phyloP scores from a whole-genome alignment of 208 protist species.

The Leptomonas seymouri region DNA sequence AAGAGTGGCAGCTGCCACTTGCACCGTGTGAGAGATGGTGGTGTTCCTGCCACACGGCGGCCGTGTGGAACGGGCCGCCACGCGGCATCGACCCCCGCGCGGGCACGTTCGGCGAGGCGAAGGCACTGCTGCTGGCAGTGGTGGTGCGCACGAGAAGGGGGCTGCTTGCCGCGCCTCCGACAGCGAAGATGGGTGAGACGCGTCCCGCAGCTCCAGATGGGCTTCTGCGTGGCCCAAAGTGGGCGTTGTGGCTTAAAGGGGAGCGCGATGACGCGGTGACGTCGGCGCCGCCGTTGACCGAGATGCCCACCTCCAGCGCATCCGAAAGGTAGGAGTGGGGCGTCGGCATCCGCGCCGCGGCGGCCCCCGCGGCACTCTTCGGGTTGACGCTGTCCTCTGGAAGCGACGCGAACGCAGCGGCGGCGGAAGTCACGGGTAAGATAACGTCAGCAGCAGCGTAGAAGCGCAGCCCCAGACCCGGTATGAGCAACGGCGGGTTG shows the following conservation, averaged over 20 bases:
- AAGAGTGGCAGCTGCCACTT: not conserved
- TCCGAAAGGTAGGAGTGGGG: not conserved
- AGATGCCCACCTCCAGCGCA: conserved; percentile 7
- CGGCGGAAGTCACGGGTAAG: conserved; percentile 26
- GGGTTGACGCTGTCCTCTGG: not conserved
- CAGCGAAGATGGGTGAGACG: not conserved
- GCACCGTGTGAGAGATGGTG: conserved; percentile 4
- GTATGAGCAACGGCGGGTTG: conserved; percentile 33
- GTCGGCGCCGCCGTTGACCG: conserved; percentile 22
- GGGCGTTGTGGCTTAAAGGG: conserved; percentile 3
- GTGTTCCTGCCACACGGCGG: conserved; percentile 2
- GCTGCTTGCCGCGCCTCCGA: conserved; percentile 9
- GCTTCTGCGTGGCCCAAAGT: not conserved
- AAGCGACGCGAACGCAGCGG: not conserved
- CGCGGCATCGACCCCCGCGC: conserved; percentile 22
- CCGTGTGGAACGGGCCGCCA: not conserved
- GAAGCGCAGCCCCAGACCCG: conserved; percentile 46
- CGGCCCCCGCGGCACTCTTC: not conserved
- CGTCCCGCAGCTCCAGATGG: not conserved
- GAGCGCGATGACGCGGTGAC: conserved; percentile 3
- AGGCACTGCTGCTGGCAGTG: conserved; percentile 22
- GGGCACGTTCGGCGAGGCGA: conserved; percentile 22
- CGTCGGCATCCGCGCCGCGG: not conserved
- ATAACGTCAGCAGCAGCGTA: conserved; percentile 38
- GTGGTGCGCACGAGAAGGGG: conserved; percentile 29